A percentile compares a stretch with the other conserved stretches of the same genome.
Conservation (phyloP, 2,329 filamentous ascomycete genomes). For the Paraconiothyrium brasiliense region DNA sequence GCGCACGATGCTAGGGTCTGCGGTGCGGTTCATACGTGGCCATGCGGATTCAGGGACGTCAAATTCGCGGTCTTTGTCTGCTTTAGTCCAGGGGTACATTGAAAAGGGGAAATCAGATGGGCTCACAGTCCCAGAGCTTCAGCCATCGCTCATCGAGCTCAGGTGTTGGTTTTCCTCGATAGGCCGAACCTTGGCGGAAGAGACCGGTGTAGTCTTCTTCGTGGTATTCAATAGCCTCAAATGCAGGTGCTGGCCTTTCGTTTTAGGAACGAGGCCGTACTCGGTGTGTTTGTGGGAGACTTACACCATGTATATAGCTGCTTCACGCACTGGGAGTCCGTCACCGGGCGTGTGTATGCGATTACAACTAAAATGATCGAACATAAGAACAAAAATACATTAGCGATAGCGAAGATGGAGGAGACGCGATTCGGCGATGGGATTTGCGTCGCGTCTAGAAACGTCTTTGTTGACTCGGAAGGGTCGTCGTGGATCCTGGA, state of each 20-base stretch:
- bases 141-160: conserved; percentile 8
- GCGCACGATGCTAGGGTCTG: not conserved
- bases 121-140: conserved; percentile 9
- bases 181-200: not conserved
- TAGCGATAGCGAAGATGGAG: not conserved
- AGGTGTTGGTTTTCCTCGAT: not conserved
- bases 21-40: conserved; percentile 2
- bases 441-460: not conserved
- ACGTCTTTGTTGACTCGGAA: conserved; percentile 2
- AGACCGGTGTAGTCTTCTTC: conserved; percentile 2
- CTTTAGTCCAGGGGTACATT: not conserved
- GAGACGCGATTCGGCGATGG: not conserved
- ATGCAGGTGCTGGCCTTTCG: not conserved
- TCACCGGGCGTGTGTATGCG: conserved; percentile 1
- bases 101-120: not conserved
- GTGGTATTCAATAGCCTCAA: conserved; percentile 10
- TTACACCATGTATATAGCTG: conserved; percentile 11
- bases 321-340: not conserved
- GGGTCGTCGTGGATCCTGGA: not conserved
- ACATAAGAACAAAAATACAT: not conserved
- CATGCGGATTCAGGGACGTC: conserved; percentile 1
- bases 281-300: not conserved
- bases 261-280: not conserved
- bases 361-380: not conserved
- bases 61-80: conserved; percentile 2